Evolutionary conservation across 2,329 filamentous ascomycete genomes (phyloP), one percentile per base, ranked within the genome.

Genomic region (Fusarium redolens): DNA sequence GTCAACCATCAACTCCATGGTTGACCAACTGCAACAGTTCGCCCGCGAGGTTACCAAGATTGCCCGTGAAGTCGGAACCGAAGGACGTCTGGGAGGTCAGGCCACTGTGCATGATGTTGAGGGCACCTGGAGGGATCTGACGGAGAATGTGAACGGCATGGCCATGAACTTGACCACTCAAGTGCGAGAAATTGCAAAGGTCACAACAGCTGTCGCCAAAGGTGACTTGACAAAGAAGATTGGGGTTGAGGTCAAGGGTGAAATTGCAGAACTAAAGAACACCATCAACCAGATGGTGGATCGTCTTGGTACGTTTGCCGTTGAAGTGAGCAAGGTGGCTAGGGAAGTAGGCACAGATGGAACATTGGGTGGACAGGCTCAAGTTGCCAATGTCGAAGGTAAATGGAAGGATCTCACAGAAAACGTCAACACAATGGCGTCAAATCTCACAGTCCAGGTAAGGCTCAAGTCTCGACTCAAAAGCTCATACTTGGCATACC

Each of bases 271-370:
- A 80, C 86, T 99, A 71, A 99, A 99, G 85, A 94, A 95, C 78
- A 99, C 96, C 12, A 98, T 98, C 85, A 98, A 98, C 83, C 97
- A 93, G 79, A 98, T 98, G 96, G 96, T 98, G 81, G 96, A 98
- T 82, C 95, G 97, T 78, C 88, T 98, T 48, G 94, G 97, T 76
- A 96, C 96, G 50, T 98, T 98, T 81, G 96, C 96, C 64, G 96
- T 96, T 76, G 95, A 98, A 82, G 96, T 98, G 80, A 98, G 96
- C 81, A 95, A 96, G 81, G 92, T 98, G 73, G 96, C 96, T 54
- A 92, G 94, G 81, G 96, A 98, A 84, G 96, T 98, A 86, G 96
- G 96, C 76, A 98, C 96, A 4, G 96, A 98, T 82, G 96, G 96
- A 74, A 96, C 95, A 54, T 90, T 98, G 44, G 96, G 96, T 76